Evolutionary conservation across 805 yeast species (phyloP).

Genomic region (Myxozyma mucilagina): DNA sequence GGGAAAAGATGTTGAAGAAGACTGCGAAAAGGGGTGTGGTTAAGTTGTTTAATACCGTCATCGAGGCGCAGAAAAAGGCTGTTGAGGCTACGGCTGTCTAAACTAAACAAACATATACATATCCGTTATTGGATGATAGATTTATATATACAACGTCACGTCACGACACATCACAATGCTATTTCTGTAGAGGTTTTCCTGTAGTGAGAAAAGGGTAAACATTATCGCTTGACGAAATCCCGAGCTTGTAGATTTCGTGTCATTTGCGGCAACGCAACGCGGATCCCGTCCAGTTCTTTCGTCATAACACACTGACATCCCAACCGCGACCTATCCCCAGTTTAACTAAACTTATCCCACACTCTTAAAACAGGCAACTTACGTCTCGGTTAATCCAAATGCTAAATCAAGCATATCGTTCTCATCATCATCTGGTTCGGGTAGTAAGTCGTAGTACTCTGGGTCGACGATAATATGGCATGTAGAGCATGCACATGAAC

Average conservation of each 20-base stretch:
- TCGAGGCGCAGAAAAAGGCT: slow-evolving; percentile 60
- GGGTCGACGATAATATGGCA: slow-evolving; percentile 98
- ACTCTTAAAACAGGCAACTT: not conserved
- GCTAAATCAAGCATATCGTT: slow-evolving; percentile 98
- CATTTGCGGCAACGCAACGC: slow-evolving; percentile 97
- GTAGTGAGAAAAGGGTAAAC: not conserved
- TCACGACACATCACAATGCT: not conserved
- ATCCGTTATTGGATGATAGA: not conserved
- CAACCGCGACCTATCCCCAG: slow-evolving; percentile 58
- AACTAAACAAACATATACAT: not conserved
- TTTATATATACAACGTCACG: not conserved
- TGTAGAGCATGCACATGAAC: slow-evolving; percentile 98
- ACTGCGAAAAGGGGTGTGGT: slow-evolving; percentile 84
- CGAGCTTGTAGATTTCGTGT: slow-evolving; percentile 84
- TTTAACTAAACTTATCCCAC: not conserved
- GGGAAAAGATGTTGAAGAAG: slow-evolving; percentile 69
- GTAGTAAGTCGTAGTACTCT: slow-evolving; percentile 82
- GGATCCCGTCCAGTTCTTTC: slow-evolving; percentile 85
- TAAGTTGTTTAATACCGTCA: slow-evolving; percentile 76
- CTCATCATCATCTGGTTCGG: slow-evolving; percentile 96
- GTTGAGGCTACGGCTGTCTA: slow-evolving; percentile 10
- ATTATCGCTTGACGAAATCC: slow-evolving; percentile 55
- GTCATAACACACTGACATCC: slow-evolving; percentile 93
- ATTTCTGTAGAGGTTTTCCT: not conserved
- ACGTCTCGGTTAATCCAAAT: slow-evolving; percentile 92